phyloP scores from a whole-genome alignment of 2,329 filamentous ascomycete genomes.

The Trichoderma sp. region DNA sequence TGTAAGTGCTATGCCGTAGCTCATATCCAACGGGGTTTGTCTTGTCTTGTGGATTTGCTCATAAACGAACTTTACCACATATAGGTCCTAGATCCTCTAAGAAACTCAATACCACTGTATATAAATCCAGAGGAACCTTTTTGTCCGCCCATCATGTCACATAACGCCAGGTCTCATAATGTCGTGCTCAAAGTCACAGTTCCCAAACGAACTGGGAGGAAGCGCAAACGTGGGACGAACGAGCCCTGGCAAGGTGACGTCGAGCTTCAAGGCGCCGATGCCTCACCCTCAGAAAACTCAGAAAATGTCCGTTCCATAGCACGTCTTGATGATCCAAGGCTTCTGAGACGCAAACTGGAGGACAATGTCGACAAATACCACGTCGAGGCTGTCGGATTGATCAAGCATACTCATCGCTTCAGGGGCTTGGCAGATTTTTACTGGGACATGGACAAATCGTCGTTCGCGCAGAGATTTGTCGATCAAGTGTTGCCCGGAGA shows the following conservation, averaged over 20 bases:
- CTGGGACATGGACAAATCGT: slow-evolving; percentile 65
- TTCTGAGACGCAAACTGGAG: slow-evolving; percentile 60
- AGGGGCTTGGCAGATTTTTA: slow-evolving; percentile 86
- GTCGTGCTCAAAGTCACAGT: slow-evolving; percentile 82
- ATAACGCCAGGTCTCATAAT: slow-evolving; percentile 74
- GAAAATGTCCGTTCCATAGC: slow-evolving; percentile 41
- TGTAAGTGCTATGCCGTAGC: slow-evolving; percentile 29
- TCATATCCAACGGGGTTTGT: not conserved
- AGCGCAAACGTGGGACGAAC: slow-evolving; percentile 74
- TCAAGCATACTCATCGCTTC: slow-evolving; percentile 83
- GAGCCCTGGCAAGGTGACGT: slow-evolving; percentile 57
- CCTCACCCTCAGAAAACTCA: slow-evolving; percentile 20
- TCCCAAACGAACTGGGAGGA: slow-evolving; percentile 81
- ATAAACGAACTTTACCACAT: not conserved
- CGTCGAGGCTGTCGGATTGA: slow-evolving; percentile 66
- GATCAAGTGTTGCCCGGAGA: slow-evolving; percentile 69
- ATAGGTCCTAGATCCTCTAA: slow-evolving; percentile 47
- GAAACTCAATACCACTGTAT: slow-evolving; percentile 63
- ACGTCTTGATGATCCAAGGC: slow-evolving; percentile 50
- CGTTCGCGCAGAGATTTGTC: slow-evolving; percentile 68
- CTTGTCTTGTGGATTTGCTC: not conserved
- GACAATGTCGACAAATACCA: slow-evolving; percentile 68
- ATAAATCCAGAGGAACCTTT: slow-evolving; percentile 77
- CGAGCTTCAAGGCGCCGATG: slow-evolving; percentile 30
- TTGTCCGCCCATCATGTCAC: slow-evolving; percentile 74